phyloP scores from a whole-genome alignment of 1,284 basidiomycete genomes.

The Cystobasidium slooffiae region DNA sequence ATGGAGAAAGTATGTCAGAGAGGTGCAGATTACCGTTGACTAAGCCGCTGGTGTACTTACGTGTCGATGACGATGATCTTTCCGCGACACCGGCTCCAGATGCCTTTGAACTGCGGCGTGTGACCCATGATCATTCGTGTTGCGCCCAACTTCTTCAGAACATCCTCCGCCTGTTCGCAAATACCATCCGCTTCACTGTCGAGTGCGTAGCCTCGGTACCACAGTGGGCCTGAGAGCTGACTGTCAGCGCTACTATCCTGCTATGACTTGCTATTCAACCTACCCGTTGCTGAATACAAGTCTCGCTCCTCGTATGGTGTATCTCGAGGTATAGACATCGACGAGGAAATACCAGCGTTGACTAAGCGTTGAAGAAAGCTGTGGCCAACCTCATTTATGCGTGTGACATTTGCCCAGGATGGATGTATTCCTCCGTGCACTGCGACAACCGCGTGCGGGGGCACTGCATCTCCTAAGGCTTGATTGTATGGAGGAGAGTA shows the following conservation, averaged over 20 bases:
- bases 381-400: constrained; percentile 74
- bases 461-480: not conserved
- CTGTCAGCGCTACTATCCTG: not conserved
- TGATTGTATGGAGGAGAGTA: constrained; percentile 62
- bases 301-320: constrained; percentile 70
- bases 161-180: constrained; percentile 71
- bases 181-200: constrained; percentile 68
- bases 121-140: constrained; percentile 91
- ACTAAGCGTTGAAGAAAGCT: constrained; percentile 70
- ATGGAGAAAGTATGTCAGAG: not conserved
- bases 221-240: constrained; percentile 56
- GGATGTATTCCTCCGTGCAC: constrained; percentile 76
- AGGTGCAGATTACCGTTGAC: not conserved
- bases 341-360: constrained; percentile 56
- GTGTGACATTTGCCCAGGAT: constrained; percentile 68
- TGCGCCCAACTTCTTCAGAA: constrained; percentile 73
- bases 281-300: constrained; percentile 76
- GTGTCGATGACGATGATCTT: constrained; percentile 88
- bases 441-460: constrained; percentile 6
- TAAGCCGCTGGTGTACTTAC: constrained; percentile 45
- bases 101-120: constrained; percentile 83
- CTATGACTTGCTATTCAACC: constrained; percentile 58
- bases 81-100: constrained; percentile 78
- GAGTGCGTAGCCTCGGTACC: constrained; percentile 88
- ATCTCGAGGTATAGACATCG: constrained; percentile 67